Percentiles rank a stretch among this genome's conserved stretches.
These are phyloP conservation scores for Backusella australiensis DNA, from an alignment of 192 early-diverging fungal species.

Conservation along the genomic window DNA sequence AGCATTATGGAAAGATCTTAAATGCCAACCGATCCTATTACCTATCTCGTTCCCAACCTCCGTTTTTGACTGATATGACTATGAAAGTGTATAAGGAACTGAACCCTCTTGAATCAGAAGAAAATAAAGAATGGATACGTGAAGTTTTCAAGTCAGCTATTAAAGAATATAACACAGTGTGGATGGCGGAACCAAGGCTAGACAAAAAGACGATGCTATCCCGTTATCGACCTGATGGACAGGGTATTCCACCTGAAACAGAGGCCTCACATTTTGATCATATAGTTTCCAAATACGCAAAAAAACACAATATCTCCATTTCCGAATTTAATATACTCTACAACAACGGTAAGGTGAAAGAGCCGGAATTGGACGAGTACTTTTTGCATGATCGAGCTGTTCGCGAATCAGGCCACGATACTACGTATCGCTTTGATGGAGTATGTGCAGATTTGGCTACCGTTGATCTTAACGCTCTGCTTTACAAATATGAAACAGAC, in stretches of 20 bases:
- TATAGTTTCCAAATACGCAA: slow-evolving; percentile 79
- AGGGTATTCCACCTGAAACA: slow-evolving; percentile 98
- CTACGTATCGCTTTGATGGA: slow-evolving; percentile 90
- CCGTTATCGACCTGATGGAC: slow-evolving; percentile 84
- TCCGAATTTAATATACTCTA: slow-evolving; percentile 77
- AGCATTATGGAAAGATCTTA: slow-evolving; percentile 97
- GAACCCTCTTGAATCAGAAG: slow-evolving; percentile 42
- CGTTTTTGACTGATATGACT: slow-evolving; percentile 97
- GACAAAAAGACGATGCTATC: slow-evolving; percentile 75
- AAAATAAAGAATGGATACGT: slow-evolving; percentile 75
- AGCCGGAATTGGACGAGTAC: slow-evolving; percentile 89
- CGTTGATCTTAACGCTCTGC: slow-evolving; percentile 87
- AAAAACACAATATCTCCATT: slow-evolving; percentile 58
- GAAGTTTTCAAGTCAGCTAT: slow-evolving; percentile 69
- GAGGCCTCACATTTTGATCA: slow-evolving; percentile 91
- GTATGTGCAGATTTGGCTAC: slow-evolving; percentile 90
- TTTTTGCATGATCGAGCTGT: slow-evolving; percentile 98
- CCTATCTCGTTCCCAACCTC: slow-evolving; percentile 94
- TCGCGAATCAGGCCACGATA: slow-evolving; percentile 96
- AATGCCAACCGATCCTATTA: slow-evolving; percentile 99
- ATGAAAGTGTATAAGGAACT: slow-evolving; percentile 74
- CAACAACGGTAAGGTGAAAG: slow-evolving; percentile 59
- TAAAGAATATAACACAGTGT: slow-evolving; percentile 91
- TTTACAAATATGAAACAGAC: slow-evolving; percentile 97
- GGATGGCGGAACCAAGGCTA: slow-evolving; percentile 80